Base-by-base conservation (phyloP, 2,329 filamentous ascomycete species). In the Amylocarpus encephaloides region DNA sequence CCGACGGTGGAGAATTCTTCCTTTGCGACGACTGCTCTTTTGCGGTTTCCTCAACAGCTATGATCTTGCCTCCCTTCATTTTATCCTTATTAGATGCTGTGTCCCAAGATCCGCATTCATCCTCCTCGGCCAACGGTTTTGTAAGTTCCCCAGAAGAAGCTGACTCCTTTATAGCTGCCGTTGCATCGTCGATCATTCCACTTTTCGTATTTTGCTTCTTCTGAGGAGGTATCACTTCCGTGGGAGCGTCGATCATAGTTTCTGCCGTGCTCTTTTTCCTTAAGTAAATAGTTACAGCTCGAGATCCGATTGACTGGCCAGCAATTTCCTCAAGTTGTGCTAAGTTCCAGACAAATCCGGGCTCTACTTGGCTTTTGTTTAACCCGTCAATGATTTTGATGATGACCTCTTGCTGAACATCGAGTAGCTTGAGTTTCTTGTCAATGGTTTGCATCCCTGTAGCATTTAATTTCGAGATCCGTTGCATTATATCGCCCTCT, bases 401-500 rank as follows among this genome's bases (percentile, higher is more conserved):
- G 32, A 46, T 46, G n/a, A 13, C 13, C 16, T 35, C 43, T 35
- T 46, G 43, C 32, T 46, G 43, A 46, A 33, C 16, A 13, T 34
- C n/a, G 22, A 46, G 43, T 34, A 46, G 33, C 18, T 9, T 34
- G 16, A 34, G 18, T n/a, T 46, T 35, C 32, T 46, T 46, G 5
- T 46, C 33, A 15, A 46, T 46, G 32, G 32, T 18, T 18, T 33
- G 16, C 18, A 18, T 16, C 7, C 43, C 33, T 12, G n/a, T 46
- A 6, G 16, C 18, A 35, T 46, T 35, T 5, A 46, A 29, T 15
- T 35, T 33, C 3, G 33, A 6, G 10, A 46, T 46, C 18, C 48
- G 41, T n/a, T 44, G 41, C 11, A 50, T 18, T 5, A 50, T 50
- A 22, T 38, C 30, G 9, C 10, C 34, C 29, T 50, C 48, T 5